phyloP scores from a whole-genome alignment of 176 grass and related monocot genomes.

The Eragrostis nindensis region DNA sequence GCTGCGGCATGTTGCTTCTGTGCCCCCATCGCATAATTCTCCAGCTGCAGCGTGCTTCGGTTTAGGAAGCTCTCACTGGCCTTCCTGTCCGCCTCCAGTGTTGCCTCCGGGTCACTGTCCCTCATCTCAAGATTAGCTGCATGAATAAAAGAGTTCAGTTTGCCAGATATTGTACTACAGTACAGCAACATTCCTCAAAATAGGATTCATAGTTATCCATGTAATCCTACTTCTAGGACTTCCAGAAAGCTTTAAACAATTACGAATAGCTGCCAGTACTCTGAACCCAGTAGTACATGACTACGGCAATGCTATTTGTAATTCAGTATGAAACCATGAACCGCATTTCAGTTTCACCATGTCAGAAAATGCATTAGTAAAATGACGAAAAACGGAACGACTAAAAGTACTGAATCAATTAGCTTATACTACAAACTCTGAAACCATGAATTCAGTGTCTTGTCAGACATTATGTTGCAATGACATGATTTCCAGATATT shows the following conservation, averaged over 20 bases:
- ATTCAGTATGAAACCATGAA: background rate
- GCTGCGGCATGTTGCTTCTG: conserved; percentile 1
- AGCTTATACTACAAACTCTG: background rate
- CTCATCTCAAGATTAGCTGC: conserved; percentile 78
- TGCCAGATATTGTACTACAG: conserved; percentile 15
- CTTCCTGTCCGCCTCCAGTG: conserved; percentile 55
- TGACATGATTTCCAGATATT: background rate
- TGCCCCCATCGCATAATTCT: conserved; percentile 20
- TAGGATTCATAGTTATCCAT: background rate
- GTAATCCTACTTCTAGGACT: background rate
- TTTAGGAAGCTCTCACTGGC: conserved; percentile 41
- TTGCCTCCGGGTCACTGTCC: conserved; percentile 55
- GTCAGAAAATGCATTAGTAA: background rate
- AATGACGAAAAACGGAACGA: background rate
- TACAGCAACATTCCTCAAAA: background rate
- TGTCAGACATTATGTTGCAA: background rate
- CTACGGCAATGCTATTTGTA: background rate
- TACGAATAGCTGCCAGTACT: background rate
- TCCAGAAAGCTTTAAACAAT: background rate
- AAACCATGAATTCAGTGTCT: background rate
- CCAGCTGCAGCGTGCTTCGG: conserved; percentile 21
- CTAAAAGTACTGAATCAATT: background rate
- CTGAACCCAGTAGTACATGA: background rate
- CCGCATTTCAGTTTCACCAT: background rate
- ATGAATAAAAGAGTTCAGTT: background rate